Evolutionary conservation across 345 rosid genomes (phyloP).

Genomic region (Combretum micranthum): DNA sequence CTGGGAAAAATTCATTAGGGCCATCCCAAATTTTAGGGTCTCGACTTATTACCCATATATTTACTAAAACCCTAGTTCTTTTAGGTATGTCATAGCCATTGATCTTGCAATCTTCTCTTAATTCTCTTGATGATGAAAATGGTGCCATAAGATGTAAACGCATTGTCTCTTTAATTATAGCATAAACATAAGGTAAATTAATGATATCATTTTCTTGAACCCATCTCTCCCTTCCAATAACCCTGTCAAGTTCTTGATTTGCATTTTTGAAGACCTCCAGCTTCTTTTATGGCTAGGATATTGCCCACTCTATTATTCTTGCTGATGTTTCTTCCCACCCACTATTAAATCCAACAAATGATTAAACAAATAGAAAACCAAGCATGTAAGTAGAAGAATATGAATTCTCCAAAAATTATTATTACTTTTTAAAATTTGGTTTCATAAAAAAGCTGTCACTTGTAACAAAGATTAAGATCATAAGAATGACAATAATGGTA

Average conservation of each 20-base stretch:
- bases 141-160: slow-evolving; percentile 65
- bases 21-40: slow-evolving; percentile 46
- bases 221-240: too few relatives aligned
- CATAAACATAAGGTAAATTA: slow-evolving; percentile 33
- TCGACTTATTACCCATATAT: too few relatives aligned
- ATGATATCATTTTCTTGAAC: slow-evolving; percentile 47
- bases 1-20: slow-evolving; percentile 43
- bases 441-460: too few relatives aligned
- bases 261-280: slow-evolving; percentile 39
- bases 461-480: too few relatives aligned
- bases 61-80: too few relatives aligned
- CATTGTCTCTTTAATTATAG: slow-evolving; percentile 56
- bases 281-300: slow-evolving; percentile 35
- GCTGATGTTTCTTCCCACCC: slow-evolving; percentile 66
- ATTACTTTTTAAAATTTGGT: too few relatives aligned
- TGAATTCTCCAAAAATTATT: too few relatives aligned
- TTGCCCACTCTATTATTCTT: slow-evolving; percentile 57
- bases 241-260: slow-evolving; percentile 50
- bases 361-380: not conserved
- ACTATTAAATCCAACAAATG: slow-evolving; percentile 41
- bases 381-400: too few relatives aligned
- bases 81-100: too few relatives aligned
- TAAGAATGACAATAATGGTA: too few relatives aligned
- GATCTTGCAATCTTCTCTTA: slow-evolving; percentile 40
- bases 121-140: slow-evolving; percentile 34